Evolutionary conservation across 495 filamentous ascomycete species (phyloP).

Genomic region (Hypoxylon subgilvum): DNA sequence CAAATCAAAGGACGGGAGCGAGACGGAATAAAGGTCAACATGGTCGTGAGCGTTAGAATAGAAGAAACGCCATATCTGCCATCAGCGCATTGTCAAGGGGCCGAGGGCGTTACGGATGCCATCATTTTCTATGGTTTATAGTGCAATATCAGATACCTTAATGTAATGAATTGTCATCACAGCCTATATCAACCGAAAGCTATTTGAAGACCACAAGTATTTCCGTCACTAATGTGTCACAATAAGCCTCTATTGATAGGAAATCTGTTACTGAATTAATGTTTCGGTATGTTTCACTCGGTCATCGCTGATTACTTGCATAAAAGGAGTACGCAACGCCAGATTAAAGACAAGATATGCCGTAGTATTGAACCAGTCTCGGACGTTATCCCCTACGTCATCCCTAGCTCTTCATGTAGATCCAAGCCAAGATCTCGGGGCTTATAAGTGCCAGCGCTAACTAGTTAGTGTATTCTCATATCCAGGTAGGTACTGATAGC

Average conservation of each 20-base stretch:
- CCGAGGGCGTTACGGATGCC: not conserved
- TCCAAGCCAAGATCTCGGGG: constrained; percentile 5
- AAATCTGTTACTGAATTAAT: too few species aligned
- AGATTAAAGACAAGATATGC: constrained; percentile 15
- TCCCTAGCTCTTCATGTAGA: constrained; percentile 12
- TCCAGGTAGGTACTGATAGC: too few species aligned
- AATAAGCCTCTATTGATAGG: not conserved
- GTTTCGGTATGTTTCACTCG: too few species aligned
- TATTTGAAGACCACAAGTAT: not conserved
- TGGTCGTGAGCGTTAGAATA: not conserved
- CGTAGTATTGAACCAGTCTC: constrained; percentile 1
- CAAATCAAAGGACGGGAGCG: constrained; percentile 15
- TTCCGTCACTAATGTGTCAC: constrained; percentile 1
- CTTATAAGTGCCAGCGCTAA: constrained; percentile 1
- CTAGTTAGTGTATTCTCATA: not conserved
- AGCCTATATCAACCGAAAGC: not conserved
- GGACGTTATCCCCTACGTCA: constrained; percentile 24
- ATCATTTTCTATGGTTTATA: not conserved
- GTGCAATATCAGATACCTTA: constrained; percentile 7
- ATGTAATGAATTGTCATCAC: constrained; percentile 5
- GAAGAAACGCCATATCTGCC: not conserved
- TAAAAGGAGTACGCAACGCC: constrained; percentile 3
- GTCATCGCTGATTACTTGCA: not conserved
- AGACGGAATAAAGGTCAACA: not conserved
- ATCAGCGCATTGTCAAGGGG: too few species aligned